Evolutionary conservation across 2,329 filamentous ascomycete genomes (phyloP).

Genomic region (Dactylellina cionopaga): DNA sequence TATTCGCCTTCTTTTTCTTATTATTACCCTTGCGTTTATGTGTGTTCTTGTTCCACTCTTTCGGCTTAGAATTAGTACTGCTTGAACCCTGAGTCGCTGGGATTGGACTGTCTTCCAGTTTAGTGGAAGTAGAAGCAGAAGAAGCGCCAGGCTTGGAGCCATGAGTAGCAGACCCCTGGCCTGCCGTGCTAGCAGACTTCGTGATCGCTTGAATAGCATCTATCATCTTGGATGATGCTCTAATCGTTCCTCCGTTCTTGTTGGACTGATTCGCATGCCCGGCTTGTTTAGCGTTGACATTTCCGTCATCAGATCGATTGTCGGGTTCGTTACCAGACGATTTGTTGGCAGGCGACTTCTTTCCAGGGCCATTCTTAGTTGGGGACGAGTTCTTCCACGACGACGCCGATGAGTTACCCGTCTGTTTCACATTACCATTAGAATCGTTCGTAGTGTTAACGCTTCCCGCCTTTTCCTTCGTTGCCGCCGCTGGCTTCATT

Average conservation of each 20-base stretch:
- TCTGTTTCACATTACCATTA: slow-evolving; percentile 14
- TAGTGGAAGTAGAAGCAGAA: slow-evolving; percentile 14
- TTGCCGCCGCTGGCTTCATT: slow-evolving; percentile 11
- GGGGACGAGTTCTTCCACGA: slow-evolving; percentile 35
- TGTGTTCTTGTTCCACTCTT: slow-evolving; percentile 51
- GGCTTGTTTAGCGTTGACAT: slow-evolving; percentile 8
- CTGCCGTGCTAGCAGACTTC: slow-evolving; percentile 46
- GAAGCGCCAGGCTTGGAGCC: slow-evolving; percentile 20
- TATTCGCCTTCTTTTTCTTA: slow-evolving; percentile 46
- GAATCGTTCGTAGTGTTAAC: slow-evolving; percentile 1
- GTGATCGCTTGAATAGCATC: slow-evolving; percentile 46
- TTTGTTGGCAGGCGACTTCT: slow-evolving; percentile 24
- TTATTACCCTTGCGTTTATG: slow-evolving; percentile 42
- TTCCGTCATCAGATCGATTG: slow-evolving; percentile 45
- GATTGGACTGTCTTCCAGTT: slow-evolving; percentile 40
- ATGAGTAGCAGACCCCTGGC: slow-evolving; percentile 16
- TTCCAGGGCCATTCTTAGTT: slow-evolving; percentile 29
- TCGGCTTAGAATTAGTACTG: slow-evolving; percentile 47
- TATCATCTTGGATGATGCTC: slow-evolving; percentile 28
- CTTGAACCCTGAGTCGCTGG: slow-evolving; percentile 30
- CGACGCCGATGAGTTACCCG: not conserved
- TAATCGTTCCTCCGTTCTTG: slow-evolving; percentile 31
- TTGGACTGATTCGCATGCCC: slow-evolving; percentile 27
- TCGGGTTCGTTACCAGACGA: slow-evolving; percentile 36
- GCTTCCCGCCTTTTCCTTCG: slow-evolving; percentile 30